A percentile compares a stretch with the other conserved stretches of the same genome.
Conservation (phyloP, 2,329 filamentous ascomycete genomes). For the Zymoseptoria passerinii region DNA sequence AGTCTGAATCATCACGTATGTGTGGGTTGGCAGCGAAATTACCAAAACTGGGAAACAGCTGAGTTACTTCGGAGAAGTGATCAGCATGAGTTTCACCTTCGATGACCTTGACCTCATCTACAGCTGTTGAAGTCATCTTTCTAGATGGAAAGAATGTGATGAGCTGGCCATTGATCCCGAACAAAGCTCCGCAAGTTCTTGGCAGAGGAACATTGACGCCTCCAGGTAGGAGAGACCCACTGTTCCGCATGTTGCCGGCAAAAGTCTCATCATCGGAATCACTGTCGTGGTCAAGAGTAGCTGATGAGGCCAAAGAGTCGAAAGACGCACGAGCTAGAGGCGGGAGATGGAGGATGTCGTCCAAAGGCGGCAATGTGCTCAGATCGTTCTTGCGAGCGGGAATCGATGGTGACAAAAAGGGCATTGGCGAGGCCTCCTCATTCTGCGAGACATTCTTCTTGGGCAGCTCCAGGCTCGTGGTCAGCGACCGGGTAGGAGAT, state of each 20-base stretch:
- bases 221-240: slow-evolving; percentile 49
- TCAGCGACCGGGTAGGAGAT: slow-evolving; percentile 15
- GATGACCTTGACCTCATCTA: slow-evolving; percentile 7
- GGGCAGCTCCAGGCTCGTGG: slow-evolving; percentile 24
- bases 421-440: slow-evolving; percentile 23
- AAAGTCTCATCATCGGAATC: slow-evolving; percentile 60
- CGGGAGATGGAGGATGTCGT: slow-evolving; percentile 46
- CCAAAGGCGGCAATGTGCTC: slow-evolving; percentile 34
- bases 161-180: slow-evolving; percentile 49
- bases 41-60: slow-evolving; percentile 25
- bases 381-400: slow-evolving; percentile 18
- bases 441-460: slow-evolving; percentile 6
- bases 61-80: slow-evolving; percentile 47
- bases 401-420: slow-evolving; percentile 26
- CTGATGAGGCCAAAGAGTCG: slow-evolving; percentile 35
- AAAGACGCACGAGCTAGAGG: slow-evolving; percentile 51
- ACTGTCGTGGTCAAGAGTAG: slow-evolving; percentile 19
- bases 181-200: slow-evolving; percentile 50
- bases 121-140: slow-evolving; percentile 36
- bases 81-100: slow-evolving; percentile 51
- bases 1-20: slow-evolving; percentile 4
- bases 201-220: slow-evolving; percentile 57
- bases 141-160: slow-evolving; percentile 51
- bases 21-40: slow-evolving; percentile 14
- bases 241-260: slow-evolving; percentile 32